A percentile compares a stretch with the other conserved stretches of the same genome.
Conservation (phyloP, 2,329 filamentous ascomycete genomes). For the Albifimbria verrucaria region DNA sequence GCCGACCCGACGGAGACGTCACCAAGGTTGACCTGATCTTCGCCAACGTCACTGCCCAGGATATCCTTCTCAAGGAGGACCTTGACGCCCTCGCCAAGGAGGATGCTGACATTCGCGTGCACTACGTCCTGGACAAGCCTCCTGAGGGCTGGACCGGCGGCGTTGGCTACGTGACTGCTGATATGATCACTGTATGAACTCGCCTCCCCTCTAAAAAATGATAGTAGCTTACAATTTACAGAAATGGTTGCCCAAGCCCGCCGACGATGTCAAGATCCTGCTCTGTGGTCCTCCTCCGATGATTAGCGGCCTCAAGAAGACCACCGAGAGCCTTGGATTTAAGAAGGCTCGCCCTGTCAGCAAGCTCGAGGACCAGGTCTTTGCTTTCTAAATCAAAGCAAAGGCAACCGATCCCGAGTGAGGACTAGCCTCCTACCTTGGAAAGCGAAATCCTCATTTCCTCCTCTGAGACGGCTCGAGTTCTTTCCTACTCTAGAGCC, state of each 20-base stretch:
- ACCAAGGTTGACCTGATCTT: constrained; percentile 95
- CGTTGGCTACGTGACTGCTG: constrained; percentile 89
- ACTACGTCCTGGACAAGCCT: constrained; percentile 97
- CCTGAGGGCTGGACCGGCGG: constrained; percentile 89
- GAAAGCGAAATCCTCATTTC: too few species aligned
- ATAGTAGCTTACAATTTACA: constrained; percentile 29
- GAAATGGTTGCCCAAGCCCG: constrained; percentile 79
- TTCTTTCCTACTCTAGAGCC: too few species aligned
- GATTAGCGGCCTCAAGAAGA: constrained; percentile 96
- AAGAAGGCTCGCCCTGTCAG: constrained; percentile 91
- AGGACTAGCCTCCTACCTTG: too few species aligned
- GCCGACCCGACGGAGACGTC: constrained; percentile 72
- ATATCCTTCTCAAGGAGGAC: constrained; percentile 92
- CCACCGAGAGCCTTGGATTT: constrained; percentile 83
- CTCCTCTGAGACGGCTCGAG: too few species aligned
- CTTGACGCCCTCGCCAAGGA: constrained; percentile 74
- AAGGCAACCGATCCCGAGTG: too few species aligned
- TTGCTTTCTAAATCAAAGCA: constrained; percentile 64
- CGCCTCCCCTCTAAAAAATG: neutral
- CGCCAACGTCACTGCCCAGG: constrained; percentile 89
- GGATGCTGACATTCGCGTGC: constrained; percentile 78
- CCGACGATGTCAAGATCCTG: constrained; percentile 85
- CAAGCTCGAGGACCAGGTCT: constrained; percentile 97
- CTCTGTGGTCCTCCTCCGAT: constrained; percentile 96
- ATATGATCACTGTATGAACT: constrained; percentile 80